Evolutionary conservation across 441 rosid species (phyloP), one percentile per base, ranked within the genome.

Genomic region (Euphorbia schlechtendalii): DNA sequence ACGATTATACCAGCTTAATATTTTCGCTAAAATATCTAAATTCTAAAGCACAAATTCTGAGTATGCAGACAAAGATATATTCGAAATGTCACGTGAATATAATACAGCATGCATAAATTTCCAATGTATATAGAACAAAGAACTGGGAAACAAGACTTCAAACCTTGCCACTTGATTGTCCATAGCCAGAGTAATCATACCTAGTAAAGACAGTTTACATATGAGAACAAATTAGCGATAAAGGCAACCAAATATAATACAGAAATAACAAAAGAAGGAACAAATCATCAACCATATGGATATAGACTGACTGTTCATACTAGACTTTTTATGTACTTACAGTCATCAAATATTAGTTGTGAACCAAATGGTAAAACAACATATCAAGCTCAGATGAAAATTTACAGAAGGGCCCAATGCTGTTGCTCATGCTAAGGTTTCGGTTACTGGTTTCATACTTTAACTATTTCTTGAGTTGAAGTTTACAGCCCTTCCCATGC

Each of bases 181-280:
- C 98, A 25, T 92, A 92, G 18, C 98, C 96, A 11, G 96, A 87
- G 75, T 92, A 92, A 76, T 92, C 98, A 59, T 92, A 87, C 79
- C 98, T 92, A 36, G 63, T 65, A 61, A 66, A 59, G 28, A 49
- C 57, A 60, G 63, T 12, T 15, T 15, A 71, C 20, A 41, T 51
- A 56, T 57, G 14, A 69, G 66, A 67, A 73, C 59, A 57, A 62
- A 48, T 59, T 15, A 53, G 56, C 18, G 6, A 57, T 9, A 28
- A 27, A 40, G 22, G 34, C 43, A 68, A 61, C 24, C n/a, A 28
- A 64, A 9, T 4, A 43, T 49, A 43, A 51, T 3, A 27, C 54
- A 48, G 8, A 22, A 11, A 25, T n/a, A 20, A 8, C 13, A 41
- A 17, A 27, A 7, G 15, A 6, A 12, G 0, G n/a, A 13, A 48